phyloP scores from a whole-genome alignment of 768 basidiomycete species.

The Termitomyces sp. region DNA sequence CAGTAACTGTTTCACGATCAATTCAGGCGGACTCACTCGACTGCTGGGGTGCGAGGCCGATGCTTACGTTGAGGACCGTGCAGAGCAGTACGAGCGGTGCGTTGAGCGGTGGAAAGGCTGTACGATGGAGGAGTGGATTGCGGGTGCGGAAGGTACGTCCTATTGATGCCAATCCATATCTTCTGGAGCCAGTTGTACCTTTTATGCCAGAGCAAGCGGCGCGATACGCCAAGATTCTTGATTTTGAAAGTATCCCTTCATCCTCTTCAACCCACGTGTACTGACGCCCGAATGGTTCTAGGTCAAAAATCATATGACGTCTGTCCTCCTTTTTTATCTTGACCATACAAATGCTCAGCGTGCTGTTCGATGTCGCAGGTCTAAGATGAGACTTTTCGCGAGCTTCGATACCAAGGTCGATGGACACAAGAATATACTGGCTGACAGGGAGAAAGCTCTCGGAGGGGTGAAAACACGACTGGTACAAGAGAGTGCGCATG shows the following conservation, averaged over 20 bases:
- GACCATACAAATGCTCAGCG: neutral
- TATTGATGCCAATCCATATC: neutral
- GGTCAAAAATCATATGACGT: constrained; percentile 50
- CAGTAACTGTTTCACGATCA: neutral
- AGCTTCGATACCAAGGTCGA: constrained; percentile 36
- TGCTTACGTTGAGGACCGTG: constrained; percentile 31
- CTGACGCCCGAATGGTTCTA: constrained; percentile 9
- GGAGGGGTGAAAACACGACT: constrained; percentile 29
- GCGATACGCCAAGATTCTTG: constrained; percentile 39
- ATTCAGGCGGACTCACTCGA: constrained; percentile 23
- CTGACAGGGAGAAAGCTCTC: constrained; percentile 35
- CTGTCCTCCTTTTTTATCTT: constrained; percentile 13
- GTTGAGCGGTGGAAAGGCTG: constrained; percentile 45
- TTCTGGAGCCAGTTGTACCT: neutral
- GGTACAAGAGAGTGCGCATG: constrained; percentile 35
- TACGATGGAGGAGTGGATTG: constrained; percentile 46
- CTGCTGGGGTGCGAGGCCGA: constrained; percentile 41
- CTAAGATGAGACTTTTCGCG: constrained; percentile 44
- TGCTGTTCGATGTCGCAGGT: constrained; percentile 20
- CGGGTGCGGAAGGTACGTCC: constrained; percentile 44
- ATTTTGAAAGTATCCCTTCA: constrained; percentile 34
- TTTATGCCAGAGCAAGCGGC: constrained; percentile 34
- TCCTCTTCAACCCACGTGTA: neutral
- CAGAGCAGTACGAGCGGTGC: constrained; percentile 38
- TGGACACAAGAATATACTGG: constrained; percentile 32